Evolutionary conservation across 148 eudicot genomes (phyloP).

Genomic region (Vaccinium corymbosum): DNA sequence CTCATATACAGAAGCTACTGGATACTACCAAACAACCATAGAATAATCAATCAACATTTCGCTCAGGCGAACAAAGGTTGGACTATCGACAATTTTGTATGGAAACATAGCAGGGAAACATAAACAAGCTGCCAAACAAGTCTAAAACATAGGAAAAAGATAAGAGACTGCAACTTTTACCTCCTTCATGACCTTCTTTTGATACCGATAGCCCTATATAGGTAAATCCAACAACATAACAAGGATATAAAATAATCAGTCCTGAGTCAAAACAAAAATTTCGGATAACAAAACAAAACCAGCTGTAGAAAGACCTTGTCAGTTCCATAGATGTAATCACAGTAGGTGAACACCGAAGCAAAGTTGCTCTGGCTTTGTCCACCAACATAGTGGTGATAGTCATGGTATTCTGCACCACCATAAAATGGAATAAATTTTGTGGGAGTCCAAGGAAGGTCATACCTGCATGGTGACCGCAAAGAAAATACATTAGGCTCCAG

Average conservation of each 20-base stretch:
- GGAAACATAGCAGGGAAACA: neutral
- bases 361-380: constrained; percentile 98
- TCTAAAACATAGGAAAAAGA: constrained; percentile 1
- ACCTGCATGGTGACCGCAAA: constrained; percentile 44
- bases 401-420: constrained; percentile 96
- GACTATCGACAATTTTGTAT: neutral
- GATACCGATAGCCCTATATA: constrained; percentile 84
- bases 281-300: constrained; percentile 4
- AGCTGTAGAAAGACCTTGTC: constrained; percentile 62
- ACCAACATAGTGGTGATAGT: constrained; percentile 97
- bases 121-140: neutral
- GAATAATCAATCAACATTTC: neutral
- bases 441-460: constrained; percentile 85
- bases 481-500: neutral
- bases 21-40: neutral
- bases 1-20: neutral
- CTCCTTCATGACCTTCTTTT: constrained; percentile 80
- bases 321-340: constrained; percentile 96
- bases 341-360: constrained; percentile 94
- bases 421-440: constrained; percentile 90
- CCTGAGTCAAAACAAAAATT: constrained; percentile 8
- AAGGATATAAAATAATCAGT: constrained; percentile 23
- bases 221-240: constrained; percentile 14
- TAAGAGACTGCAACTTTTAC: constrained; percentile 31
- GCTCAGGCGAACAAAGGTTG: neutral